Conservation (phyloP, 2,329 filamentous ascomycete genomes). For the Aspergillus thermomutatus region DNA sequence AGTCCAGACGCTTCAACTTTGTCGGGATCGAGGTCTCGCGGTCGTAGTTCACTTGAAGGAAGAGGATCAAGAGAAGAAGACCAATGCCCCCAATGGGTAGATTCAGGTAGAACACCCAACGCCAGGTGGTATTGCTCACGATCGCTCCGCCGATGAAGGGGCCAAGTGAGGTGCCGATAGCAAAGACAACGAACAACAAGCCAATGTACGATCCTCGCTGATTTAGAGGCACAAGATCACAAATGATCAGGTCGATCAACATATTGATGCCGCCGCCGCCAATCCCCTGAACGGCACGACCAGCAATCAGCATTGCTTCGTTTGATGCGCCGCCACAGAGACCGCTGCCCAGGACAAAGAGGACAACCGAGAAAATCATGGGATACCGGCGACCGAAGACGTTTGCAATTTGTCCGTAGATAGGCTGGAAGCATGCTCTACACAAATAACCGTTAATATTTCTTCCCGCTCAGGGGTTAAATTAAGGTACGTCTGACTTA, state of each 20-base stretch:
- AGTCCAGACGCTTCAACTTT: slow-evolving; percentile 45
- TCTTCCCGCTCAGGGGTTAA: no score
- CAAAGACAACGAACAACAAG: slow-evolving; percentile 38
- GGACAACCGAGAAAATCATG: slow-evolving; percentile 37
- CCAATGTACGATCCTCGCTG: slow-evolving; percentile 45
- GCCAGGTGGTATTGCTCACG: slow-evolving; percentile 19
- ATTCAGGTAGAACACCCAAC: slow-evolving; percentile 28
- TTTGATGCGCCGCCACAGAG: slow-evolving; percentile 48
- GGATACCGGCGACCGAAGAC: slow-evolving; percentile 49
- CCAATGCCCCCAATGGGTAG: slow-evolving; percentile 18
- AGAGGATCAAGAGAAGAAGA: slow-evolving; percentile 32
- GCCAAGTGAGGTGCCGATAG: slow-evolving; percentile 41
- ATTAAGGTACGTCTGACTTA: no score
- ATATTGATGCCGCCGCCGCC: slow-evolving; percentile 44
- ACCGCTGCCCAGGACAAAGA: slow-evolving; percentile 52
- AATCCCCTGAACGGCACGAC: slow-evolving; percentile 51
- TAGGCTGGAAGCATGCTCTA: slow-evolving; percentile 41
- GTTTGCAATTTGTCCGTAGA: slow-evolving; percentile 50
- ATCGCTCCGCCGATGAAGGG: slow-evolving; percentile 19
- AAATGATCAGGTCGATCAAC: slow-evolving; percentile 49
- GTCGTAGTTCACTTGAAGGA: slow-evolving; percentile 42
- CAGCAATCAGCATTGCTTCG: slow-evolving; percentile 48
- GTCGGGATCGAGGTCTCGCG: slow-evolving; percentile 18
- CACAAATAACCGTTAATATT: neutral
- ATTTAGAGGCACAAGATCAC: slow-evolving; percentile 49